Percentiles rank a stretch among this genome's conserved stretches.
phyloP scores from a whole-genome alignment of 1,139 yeast genomes.

The Diutina sp. region DNA sequence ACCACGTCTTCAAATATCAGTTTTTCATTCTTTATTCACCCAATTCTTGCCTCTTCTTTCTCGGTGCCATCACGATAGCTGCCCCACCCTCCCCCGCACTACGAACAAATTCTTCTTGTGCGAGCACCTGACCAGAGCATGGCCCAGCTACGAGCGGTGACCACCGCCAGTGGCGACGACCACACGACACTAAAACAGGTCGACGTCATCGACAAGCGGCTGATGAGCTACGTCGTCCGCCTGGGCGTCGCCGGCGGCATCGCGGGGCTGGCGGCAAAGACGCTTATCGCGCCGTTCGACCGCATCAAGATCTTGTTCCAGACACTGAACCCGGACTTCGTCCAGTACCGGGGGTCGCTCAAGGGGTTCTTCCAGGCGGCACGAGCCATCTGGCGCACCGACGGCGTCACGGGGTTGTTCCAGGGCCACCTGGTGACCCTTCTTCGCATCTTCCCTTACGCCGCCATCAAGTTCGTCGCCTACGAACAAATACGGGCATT shows the following conservation, averaged over 20 bases:
- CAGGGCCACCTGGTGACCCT: constrained; percentile 95
- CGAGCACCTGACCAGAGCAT: not conserved
- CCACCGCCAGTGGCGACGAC: not conserved
- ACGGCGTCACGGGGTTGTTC: constrained; percentile 75
- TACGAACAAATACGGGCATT: constrained; percentile 83
- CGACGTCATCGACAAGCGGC: constrained; percentile 43
- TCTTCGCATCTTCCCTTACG: constrained; percentile 87
- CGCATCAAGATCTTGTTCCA: constrained; percentile 90
- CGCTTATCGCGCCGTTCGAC: constrained; percentile 90
- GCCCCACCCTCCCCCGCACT: not conserved
- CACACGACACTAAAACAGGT: not conserved
- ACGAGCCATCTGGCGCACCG: constrained; percentile 45
- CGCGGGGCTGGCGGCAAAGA: constrained; percentile 93
- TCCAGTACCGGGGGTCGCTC: constrained; percentile 69
- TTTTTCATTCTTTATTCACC: too few relatives aligned
- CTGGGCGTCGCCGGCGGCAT: constrained; percentile 93
- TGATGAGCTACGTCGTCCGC: constrained; percentile 63
- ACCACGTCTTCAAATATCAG: too few relatives aligned
- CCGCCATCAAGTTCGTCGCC: constrained; percentile 94
- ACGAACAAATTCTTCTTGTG: not conserved
- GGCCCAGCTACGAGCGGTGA: not conserved
- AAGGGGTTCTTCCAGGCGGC: constrained; percentile 69
- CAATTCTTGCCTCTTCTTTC: too few relatives aligned
- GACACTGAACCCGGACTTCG: constrained; percentile 84
- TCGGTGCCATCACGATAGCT: too few relatives aligned